Evolutionary conservation across 306 rosid genomes (phyloP), one percentile per base, ranked within the genome.

Genomic region (Begonia peltatifolia): DNA sequence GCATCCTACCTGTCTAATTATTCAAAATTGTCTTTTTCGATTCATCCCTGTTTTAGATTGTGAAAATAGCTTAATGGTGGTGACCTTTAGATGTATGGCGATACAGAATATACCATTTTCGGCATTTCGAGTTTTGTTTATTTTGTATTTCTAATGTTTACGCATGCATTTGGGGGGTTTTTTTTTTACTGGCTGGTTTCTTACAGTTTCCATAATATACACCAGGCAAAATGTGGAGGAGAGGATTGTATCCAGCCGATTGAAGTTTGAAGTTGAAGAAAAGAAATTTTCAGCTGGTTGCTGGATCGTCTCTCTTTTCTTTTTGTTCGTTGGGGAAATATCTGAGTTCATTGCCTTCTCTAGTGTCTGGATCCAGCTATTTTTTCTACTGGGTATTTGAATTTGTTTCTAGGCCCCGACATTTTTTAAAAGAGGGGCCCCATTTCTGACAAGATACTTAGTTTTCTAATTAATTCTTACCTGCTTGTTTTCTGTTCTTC

Each of bases 321-420:
- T 61, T 25, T 46, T 54, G 50, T 60, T 17, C 42, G 50, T 30
- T 30, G 41, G 68, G 64, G 36, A 56, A 58, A 59, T 60, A 70
- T 64, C 71, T 68, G 67, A 73, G 61, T 58, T 62, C 79, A 62
- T 68, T 73, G 70, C 55, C 42, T 54, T 63, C 53, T 55, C 54
- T 15, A 41, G 55, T 17, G 47, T 42, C 72, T 73, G 80, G 87
- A 85, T 81, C 92, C 68, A 30, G 68, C 50, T 20, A 53, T 47
- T 43, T 71, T 64, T 77, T 57, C 69, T 23, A 6, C 58, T 49
- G 65, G 58, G 60, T 18, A 63, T 63, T 48, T 46, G 53, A 41
- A 57, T 54, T 68, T 58, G 44, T 72, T 57, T 2, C 52, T 52
- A 20, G 71, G 14, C 66, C 71, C 66, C 63, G 52, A 42, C 64